Evolutionary conservation across 2,329 filamentous ascomycete species (phyloP).

Genomic region (Alternaria angustiovoidea): DNA sequence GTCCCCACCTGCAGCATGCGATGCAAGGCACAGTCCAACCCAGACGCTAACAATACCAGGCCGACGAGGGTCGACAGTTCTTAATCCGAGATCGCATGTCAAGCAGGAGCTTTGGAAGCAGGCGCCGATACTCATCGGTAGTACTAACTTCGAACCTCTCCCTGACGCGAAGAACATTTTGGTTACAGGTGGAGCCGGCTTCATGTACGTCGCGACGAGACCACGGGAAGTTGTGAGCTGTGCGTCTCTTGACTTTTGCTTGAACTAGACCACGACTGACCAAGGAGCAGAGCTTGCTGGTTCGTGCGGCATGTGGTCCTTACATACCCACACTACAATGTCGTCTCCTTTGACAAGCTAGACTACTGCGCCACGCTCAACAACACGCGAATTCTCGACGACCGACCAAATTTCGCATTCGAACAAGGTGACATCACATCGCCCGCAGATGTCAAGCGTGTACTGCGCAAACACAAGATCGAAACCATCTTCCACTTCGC

Average conservation of each 20-base stretch:
- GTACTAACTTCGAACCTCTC: constrained; percentile 73
- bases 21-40: constrained; percentile 15
- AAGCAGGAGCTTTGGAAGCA: constrained; percentile 74
- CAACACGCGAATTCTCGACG: constrained; percentile 75
- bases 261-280: constrained; percentile 21
- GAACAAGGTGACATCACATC: constrained; percentile 82
- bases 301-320: constrained; percentile 78
- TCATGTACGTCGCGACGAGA: constrained; percentile 69
- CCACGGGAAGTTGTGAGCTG: constrained; percentile 8
- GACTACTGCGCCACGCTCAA: constrained; percentile 84
- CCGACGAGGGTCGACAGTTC: constrained; percentile 48
- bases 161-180: constrained; percentile 79
- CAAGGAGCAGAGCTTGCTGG: constrained; percentile 73
- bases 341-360: constrained; percentile 84
- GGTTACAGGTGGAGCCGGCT: constrained; percentile 83
- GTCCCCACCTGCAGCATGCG: constrained; percentile 18
- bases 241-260: constrained; percentile 5
- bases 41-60: constrained; percentile 26
- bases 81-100: constrained; percentile 53
- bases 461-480: constrained; percentile 74
- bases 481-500: constrained; percentile 87
- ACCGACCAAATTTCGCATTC: constrained; percentile 76
- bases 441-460: constrained; percentile 72
- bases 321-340: constrained; percentile 79
- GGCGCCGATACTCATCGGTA: constrained; percentile 73